These are phyloP conservation scores for Wickerhamiella occidentalis DNA, from an alignment of 805 yeast species.

Conservation along the genomic window DNA sequence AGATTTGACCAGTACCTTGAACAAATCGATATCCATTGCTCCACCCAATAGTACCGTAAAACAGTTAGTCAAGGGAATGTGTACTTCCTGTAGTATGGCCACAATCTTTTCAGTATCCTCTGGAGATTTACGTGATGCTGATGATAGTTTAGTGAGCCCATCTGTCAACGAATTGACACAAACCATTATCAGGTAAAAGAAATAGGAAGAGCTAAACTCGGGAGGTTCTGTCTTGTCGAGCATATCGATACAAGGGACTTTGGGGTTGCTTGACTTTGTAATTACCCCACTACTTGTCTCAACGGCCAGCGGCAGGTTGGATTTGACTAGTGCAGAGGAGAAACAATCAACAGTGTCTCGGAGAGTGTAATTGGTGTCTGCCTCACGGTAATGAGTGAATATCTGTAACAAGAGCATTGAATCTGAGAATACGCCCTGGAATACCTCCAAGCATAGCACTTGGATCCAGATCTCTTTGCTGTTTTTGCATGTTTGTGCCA, in stretches of 20 bases:
- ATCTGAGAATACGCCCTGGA: conserved; percentile 47
- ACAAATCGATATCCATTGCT: conserved; percentile 56
- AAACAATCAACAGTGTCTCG: conserved; percentile 41
- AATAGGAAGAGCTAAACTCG: conserved; percentile 46
- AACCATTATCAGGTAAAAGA: conserved; percentile 43
- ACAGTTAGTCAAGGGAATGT: conserved; percentile 31
- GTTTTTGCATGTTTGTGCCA: conserved; percentile 58
- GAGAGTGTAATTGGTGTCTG: conserved; percentile 21
- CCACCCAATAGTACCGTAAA: conserved; percentile 48
- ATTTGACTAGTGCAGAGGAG: conserved; percentile 13
- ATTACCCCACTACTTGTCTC: neutral
- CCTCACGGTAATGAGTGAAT: conserved; percentile 27
- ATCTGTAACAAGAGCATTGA: conserved; percentile 40
- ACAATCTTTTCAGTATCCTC: conserved; percentile 4
- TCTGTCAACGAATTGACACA: conserved; percentile 49
- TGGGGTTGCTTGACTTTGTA: conserved; percentile 14
- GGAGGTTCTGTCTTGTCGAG: conserved; percentile 79
- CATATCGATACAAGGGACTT: conserved; percentile 51
- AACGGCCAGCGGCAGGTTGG: conserved; percentile 4
- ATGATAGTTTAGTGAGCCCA: conserved; percentile 33
- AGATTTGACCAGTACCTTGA: conserved; percentile 54
- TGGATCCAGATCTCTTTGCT: conserved; percentile 64
- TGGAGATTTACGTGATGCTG: conserved; percentile 21
- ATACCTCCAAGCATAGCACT: conserved; percentile 61
- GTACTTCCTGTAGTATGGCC: conserved; percentile 11